Percentiles rank a stretch among this genome's conserved stretches.
phyloP scores from a whole-genome alignment of 495 filamentous ascomycete species.

The Ramalina intermedia region DNA sequence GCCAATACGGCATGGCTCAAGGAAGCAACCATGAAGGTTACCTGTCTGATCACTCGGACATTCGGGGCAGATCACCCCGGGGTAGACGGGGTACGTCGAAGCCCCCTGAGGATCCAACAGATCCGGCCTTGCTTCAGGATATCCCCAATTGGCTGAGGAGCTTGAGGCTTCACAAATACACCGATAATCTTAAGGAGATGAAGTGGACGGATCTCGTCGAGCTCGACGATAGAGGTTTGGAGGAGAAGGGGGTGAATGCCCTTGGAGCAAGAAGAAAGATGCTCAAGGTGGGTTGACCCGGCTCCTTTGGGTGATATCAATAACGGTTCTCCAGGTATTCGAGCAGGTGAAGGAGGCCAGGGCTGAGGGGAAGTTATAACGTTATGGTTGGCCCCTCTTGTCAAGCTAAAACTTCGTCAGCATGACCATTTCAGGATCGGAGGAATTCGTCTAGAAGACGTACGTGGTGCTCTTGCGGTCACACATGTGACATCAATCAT shows the following conservation, averaged over 20 bases:
- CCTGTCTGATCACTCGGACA: slow-evolving; percentile 85
- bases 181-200: slow-evolving; percentile 91
- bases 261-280: slow-evolving; percentile 93
- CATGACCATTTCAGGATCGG: too few species aligned
- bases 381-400: too few species aligned
- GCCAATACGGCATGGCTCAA: slow-evolving; percentile 51
- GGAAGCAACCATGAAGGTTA: slow-evolving; percentile 66
- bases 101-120: slow-evolving; percentile 94
- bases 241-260: slow-evolving; percentile 88
- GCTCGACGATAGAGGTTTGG: slow-evolving; percentile 84
- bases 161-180: slow-evolving; percentile 94
- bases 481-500: slow-evolving; percentile 11
- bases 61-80: slow-evolving; percentile 83
- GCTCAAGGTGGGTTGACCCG: slow-evolving; percentile 57
- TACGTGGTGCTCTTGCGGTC: not conserved
- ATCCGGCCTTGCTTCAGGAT: slow-evolving; percentile 79
- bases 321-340: slow-evolving; percentile 47
- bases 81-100: slow-evolving; percentile 90
- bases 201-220: slow-evolving; percentile 91
- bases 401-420: too few species aligned
- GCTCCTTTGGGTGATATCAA: not conserved
- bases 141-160: slow-evolving; percentile 94
- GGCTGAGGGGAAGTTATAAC: slow-evolving; percentile 47
- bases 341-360: slow-evolving; percentile 82
- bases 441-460: too few species aligned